Base-by-base conservation (phyloP, 345 rosid species). In the Eucalyptus pauciflora region DNA sequence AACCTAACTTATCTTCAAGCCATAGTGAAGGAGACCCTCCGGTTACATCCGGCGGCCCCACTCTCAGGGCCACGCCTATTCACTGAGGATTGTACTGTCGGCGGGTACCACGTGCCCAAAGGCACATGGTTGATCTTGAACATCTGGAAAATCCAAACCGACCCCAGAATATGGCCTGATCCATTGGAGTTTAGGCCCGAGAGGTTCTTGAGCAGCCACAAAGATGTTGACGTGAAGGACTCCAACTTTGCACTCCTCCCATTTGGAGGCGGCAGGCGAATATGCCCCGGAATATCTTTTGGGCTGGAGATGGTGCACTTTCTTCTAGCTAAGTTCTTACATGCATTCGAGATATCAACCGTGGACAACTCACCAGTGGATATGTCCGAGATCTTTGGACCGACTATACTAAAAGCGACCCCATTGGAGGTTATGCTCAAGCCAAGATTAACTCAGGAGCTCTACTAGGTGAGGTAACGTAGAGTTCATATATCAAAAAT, bases 201-300 rank as follows among this genome's bases (percentile, higher is more conserved):
- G 54, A 91, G 94, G 46, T 94, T 94, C 76, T 29, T 93, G 5
- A 89, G 86, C 5, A 92, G 86, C 37, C 90, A 91, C 71, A 86
- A 50, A 46, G 90, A 91, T 22, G 71, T 92, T 46, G 93, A 92
- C 71, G 91, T 91, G 5, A 90, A 46, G 62, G 95, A 94, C 13
- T 89, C 89, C 67, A 60, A 91, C 89, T 92, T 91, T 46, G 94
- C 89, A 33, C 85, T 91, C 15, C 83, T 93, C 16, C 94, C 96
- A 27, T 94, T 94, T 87, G 94, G 96, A 50, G 58, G 89, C 10
- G 94, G 96, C 7, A 91, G 96, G 69, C 89, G 94, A 58, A 48
- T 64, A 4, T 94, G 95, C 51, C 94, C 95, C 2, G 94, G 94
- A 8, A 85, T 90, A 17, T 10, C 62, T 49, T 56, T 89, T 13